Conservation (phyloP, 305 asterid genomes). For the Fraxinus floribunda region DNA sequence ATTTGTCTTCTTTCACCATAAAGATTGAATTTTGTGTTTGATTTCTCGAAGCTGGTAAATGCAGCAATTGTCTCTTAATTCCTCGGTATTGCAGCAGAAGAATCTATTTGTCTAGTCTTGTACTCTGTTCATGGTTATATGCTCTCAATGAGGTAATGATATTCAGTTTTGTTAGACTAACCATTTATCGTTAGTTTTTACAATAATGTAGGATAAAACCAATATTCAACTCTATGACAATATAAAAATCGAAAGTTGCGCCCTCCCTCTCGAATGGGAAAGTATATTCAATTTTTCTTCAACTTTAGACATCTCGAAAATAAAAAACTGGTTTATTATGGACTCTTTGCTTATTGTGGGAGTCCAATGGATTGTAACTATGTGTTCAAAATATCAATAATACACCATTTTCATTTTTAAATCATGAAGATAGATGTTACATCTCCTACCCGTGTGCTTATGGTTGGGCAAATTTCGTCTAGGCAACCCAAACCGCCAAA, state of each 20-base stretch:
- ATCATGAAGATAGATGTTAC: neutral
- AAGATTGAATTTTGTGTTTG: slow-evolving; percentile 30
- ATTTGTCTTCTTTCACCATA: slow-evolving; percentile 20
- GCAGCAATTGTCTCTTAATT: slow-evolving; percentile 32
- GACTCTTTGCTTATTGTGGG: neutral
- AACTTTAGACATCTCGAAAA: neutral
- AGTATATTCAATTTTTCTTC: neutral
- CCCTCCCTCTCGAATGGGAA: neutral
- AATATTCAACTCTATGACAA: neutral
- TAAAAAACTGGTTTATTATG: neutral
- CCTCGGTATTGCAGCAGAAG: slow-evolving; percentile 14
- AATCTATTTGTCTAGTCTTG: neutral
- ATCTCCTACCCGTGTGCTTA: slow-evolving; percentile 25
- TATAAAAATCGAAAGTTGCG: neutral
- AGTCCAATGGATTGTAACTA: neutral
- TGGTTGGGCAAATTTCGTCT: neutral
- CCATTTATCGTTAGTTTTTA: neutral
- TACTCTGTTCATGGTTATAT: neutral
- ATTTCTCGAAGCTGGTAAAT: slow-evolving; percentile 30
- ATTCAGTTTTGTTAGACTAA: neutral
- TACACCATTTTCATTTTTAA: neutral
- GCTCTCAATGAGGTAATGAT: neutral
- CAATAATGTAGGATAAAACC: neutral
- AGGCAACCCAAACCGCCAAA: neutral
- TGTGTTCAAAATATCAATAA: neutral